Evolutionary conservation across 345 rosid genomes (phyloP).

Genomic region (Abelmoschus esculentus): DNA sequence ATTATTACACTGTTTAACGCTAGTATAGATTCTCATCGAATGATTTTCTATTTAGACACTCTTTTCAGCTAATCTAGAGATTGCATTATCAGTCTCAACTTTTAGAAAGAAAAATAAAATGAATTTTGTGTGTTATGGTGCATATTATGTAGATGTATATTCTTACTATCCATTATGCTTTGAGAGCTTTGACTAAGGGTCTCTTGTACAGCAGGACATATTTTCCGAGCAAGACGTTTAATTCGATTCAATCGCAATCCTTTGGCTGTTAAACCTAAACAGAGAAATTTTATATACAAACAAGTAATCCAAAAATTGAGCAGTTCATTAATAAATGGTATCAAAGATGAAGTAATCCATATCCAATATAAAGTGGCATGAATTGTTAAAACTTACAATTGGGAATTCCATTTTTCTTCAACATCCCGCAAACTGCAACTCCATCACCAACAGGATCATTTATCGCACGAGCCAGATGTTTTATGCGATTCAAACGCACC

Average conservation of each 20-base stretch:
- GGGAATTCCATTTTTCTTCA: slow-evolving; percentile 25
- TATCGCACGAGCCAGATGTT: slow-evolving; percentile 67
- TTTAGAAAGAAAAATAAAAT: neutral
- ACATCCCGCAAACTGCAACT: slow-evolving; percentile 25
- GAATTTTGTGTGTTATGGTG: too few species aligned
- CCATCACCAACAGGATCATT: slow-evolving; percentile 27
- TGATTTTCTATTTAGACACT: neutral
- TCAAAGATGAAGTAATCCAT: neutral
- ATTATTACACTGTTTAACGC: neutral
- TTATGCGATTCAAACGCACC: slow-evolving; percentile 59
- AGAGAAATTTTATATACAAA: neutral
- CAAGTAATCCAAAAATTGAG: neutral
- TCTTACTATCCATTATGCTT: slow-evolving; percentile 37
- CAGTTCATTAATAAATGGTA: too few species aligned
- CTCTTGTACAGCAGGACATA: slow-evolving; percentile 25
- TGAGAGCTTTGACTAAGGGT: slow-evolving; percentile 19
- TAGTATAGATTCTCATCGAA: too few species aligned
- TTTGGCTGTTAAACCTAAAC: slow-evolving; percentile 45
- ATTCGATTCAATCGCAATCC: slow-evolving; percentile 64
- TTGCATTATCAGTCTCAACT: neutral
- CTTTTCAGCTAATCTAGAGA: neutral
- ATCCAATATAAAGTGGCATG: neutral
- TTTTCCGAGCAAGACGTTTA: slow-evolving; percentile 60
- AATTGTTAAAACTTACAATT: slow-evolving; percentile 38
- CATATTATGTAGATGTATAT: neutral